Evolutionary conservation across 768 basidiomycete genomes (phyloP).

Genomic region (Chalciporus pseudorubinellus): DNA sequence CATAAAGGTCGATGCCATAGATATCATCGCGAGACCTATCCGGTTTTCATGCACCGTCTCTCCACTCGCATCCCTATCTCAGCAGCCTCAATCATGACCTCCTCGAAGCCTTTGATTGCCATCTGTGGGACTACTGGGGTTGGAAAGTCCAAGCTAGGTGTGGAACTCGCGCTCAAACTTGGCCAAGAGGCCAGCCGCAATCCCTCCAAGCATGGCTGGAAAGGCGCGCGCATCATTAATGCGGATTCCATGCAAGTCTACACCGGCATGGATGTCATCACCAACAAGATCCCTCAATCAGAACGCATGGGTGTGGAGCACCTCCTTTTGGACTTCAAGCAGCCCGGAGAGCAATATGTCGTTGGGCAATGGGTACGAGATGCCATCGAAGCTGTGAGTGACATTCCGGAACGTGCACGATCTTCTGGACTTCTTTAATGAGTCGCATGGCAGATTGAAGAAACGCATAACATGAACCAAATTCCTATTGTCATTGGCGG

Average conservation of each 20-base stretch:
- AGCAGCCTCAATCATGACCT: slow-evolving; percentile 19
- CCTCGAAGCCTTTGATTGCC: slow-evolving; percentile 66
- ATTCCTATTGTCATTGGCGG: slow-evolving; percentile 94
- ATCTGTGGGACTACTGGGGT: slow-evolving; percentile 95
- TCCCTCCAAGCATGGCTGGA: slow-evolving; percentile 40
- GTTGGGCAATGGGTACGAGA: slow-evolving; percentile 88
- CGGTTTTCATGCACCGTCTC: not conserved
- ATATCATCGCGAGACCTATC: too few species aligned
- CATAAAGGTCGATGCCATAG: too few species aligned
- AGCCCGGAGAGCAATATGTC: slow-evolving; percentile 83
- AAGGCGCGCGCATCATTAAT: slow-evolving; percentile 79
- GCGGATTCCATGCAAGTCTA: slow-evolving; percentile 99
- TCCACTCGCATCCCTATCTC: not conserved
- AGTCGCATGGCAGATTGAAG: slow-evolving; percentile 56
- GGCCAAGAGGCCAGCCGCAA: slow-evolving; percentile 29
- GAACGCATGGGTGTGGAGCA: slow-evolving; percentile 85
- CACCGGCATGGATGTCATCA: slow-evolving; percentile 85
- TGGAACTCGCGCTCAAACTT: slow-evolving; percentile 76
- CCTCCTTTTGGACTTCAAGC: slow-evolving; percentile 83
- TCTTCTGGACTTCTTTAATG: slow-evolving; percentile 5
- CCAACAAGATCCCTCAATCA: slow-evolving; percentile 81
- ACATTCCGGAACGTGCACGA: not conserved
- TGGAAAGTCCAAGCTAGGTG: slow-evolving; percentile 90
- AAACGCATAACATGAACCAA: slow-evolving; percentile 58
- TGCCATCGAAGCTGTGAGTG: slow-evolving; percentile 69